Conservation (phyloP, 495 filamentous ascomycete genomes). For the Penicillium simplicissimum region DNA sequence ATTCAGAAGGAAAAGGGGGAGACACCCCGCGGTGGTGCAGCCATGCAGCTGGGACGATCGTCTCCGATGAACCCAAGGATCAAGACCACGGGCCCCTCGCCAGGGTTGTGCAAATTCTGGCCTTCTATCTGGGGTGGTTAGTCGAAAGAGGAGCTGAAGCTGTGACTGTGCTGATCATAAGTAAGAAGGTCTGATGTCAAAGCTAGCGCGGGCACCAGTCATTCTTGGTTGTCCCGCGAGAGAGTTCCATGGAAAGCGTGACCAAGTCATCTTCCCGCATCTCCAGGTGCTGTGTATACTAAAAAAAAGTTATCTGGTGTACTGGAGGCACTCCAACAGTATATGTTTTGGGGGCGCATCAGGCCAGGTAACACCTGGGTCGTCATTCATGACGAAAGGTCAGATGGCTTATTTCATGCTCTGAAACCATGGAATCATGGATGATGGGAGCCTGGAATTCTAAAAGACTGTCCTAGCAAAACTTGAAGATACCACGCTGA, state of each 20-base stretch:
- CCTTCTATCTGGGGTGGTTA: neutral
- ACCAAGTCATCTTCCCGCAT: neutral
- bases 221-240: neutral
- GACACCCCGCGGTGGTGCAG: slow-evolving; percentile 21
- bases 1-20: slow-evolving; percentile 19
- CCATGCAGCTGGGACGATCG: slow-evolving; percentile 19
- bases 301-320: neutral
- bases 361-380: neutral
- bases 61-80: slow-evolving; percentile 6
- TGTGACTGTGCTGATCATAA: neutral
- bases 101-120: neutral
- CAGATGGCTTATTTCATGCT: neutral
- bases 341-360: neutral
- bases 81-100: neutral
- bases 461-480: too few relatives aligned
- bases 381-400: neutral
- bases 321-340: neutral
- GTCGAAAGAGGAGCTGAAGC: neutral
- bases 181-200: slow-evolving; percentile 7
- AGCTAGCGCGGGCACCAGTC: slow-evolving; percentile 6
- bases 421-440: neutral
- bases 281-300: neutral
- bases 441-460: neutral
- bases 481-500: neutral
- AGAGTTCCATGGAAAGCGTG: neutral